These are phyloP conservation scores for Cladosporium sp. DNA, from an alignment of 2,329 filamentous ascomycete species.

Conservation along the genomic window DNA sequence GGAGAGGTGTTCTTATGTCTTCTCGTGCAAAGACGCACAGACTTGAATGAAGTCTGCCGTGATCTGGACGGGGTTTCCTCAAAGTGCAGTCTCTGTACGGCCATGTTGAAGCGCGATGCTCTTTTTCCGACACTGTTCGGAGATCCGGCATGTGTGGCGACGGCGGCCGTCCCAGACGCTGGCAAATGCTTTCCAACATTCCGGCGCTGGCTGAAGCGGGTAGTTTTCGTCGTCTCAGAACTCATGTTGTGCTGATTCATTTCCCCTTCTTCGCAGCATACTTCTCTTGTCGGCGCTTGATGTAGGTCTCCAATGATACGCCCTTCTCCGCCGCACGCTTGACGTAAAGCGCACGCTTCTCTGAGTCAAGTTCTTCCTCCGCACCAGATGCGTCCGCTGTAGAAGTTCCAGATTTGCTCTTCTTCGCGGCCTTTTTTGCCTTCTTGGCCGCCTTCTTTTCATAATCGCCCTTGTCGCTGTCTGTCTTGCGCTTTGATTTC, in stretches of 20 bases:
- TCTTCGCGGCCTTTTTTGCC: conserved; percentile 17
- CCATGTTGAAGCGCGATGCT: no score
- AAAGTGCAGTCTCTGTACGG: no score
- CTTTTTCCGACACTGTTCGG: no score
- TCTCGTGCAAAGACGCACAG: no score
- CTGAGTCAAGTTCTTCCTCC: conserved; percentile 19
- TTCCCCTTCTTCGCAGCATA: conserved; percentile 17
- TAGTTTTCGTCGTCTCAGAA: not conserved
- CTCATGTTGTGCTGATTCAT: not conserved
- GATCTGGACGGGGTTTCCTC: no score
- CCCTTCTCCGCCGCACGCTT: conserved; percentile 35
- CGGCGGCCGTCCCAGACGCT: not conserved
- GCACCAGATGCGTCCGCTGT: conserved; percentile 11
- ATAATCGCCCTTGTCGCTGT: conserved; percentile 9
- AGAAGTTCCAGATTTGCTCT: conserved; percentile 6
- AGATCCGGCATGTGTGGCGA: not conserved
- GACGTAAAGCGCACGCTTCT: conserved; percentile 31
- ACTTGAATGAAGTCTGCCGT: no score
- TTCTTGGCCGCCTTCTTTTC: conserved; percentile 17
- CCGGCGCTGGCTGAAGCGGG: no score
- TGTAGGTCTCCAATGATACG: conserved; percentile 34
- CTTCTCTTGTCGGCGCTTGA: conserved; percentile 20
- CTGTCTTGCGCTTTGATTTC: conserved; percentile 15
- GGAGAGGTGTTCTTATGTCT: no score
- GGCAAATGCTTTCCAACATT: not conserved